Percentiles rank a stretch among this genome's conserved stretches.
Evolutionary conservation across 2,329 filamentous ascomycete species (phyloP).

Genomic region (Colletotrichum paranaense): DNA sequence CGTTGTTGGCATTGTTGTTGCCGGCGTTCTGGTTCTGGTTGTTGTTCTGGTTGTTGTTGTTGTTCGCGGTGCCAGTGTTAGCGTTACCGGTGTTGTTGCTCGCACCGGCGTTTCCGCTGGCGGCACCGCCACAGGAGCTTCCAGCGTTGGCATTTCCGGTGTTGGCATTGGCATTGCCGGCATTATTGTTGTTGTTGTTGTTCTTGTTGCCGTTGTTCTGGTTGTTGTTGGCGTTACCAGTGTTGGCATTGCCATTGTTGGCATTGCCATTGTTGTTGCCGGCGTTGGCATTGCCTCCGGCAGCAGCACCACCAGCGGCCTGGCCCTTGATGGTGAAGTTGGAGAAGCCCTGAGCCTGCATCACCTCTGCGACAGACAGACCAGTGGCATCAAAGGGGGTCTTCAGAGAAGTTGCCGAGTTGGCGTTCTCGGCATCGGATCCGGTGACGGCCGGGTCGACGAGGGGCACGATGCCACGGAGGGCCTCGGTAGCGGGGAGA

Average conservation of each 20-base stretch:
- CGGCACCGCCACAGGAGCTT: slow-evolving; percentile 22
- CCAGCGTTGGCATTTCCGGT: slow-evolving; percentile 40
- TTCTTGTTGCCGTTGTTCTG: slow-evolving; percentile 39
- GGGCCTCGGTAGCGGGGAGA: slow-evolving; percentile 69
- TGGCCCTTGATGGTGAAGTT: slow-evolving; percentile 65
- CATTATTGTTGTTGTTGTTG: slow-evolving; percentile 13
- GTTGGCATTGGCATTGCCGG: slow-evolving; percentile 40
- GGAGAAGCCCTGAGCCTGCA: slow-evolving; percentile 70
- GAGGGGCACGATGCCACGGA: slow-evolving; percentile 75
- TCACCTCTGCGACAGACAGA: slow-evolving; percentile 74
- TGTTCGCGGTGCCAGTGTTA: slow-evolving; percentile 23
- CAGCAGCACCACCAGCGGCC: slow-evolving; percentile 45
- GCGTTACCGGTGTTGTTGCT: slow-evolving; percentile 29
- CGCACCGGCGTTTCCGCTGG: slow-evolving; percentile 9
- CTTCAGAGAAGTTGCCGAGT: slow-evolving; percentile 62
- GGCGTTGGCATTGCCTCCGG: slow-evolving; percentile 37
- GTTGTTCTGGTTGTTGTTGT: neutral
- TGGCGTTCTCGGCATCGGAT: slow-evolving; percentile 68
- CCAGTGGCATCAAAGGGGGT: slow-evolving; percentile 69
- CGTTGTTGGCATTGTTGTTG: neutral
- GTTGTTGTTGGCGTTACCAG: slow-evolving; percentile 38
- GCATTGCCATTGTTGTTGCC: slow-evolving; percentile 36
- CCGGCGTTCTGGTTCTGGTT: slow-evolving; percentile 25
- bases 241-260: neutral
- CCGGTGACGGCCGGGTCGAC: slow-evolving; percentile 73